Conservation (phyloP, 192 early-diverging fungal genomes). For the Coemansia nantahalensis region DNA sequence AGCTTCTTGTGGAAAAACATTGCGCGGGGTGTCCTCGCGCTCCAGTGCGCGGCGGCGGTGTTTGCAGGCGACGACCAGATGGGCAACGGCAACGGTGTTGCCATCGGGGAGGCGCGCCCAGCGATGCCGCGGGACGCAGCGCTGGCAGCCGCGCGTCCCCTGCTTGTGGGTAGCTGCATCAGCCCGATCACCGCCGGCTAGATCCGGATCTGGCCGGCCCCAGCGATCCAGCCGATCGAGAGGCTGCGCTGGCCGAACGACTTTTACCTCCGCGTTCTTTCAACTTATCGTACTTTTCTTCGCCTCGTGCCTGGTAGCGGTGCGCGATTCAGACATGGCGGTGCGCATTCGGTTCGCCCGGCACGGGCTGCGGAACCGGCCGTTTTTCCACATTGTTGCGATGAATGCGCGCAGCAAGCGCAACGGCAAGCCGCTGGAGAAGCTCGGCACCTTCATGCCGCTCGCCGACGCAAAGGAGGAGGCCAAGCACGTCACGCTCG, state of each 20-base stretch:
- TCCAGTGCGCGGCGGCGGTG: background rate
- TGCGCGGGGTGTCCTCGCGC: background rate
- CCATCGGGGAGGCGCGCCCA: too few relatives aligned
- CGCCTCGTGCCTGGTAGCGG: background rate
- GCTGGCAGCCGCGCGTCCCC: too few relatives aligned
- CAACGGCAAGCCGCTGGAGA: constrained; percentile 87
- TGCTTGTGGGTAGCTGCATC: too few relatives aligned
- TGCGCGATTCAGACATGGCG: constrained; percentile 49
- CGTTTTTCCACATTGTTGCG: constrained; percentile 94
- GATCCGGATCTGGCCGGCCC: too few relatives aligned
- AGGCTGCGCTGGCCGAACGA: background rate
- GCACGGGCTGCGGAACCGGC: constrained; percentile 84
- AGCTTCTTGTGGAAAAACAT: constrained; percentile 73
- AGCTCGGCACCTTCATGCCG: constrained; percentile 89
- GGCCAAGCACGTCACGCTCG: constrained; percentile 81
- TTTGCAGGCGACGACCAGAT: too few relatives aligned
- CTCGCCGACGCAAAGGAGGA: constrained; percentile 67
- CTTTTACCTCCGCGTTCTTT: background rate
- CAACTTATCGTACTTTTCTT: background rate
- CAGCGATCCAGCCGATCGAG: too few relatives aligned
- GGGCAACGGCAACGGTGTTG: too few relatives aligned
- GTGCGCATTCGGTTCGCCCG: constrained; percentile 87
- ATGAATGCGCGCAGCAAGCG: constrained; percentile 76
- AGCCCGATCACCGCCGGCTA: too few relatives aligned
- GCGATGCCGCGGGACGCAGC: too few relatives aligned